phyloP scores from a whole-genome alignment of 768 basidiomycete genomes.

The Mycena polygramma region DNA sequence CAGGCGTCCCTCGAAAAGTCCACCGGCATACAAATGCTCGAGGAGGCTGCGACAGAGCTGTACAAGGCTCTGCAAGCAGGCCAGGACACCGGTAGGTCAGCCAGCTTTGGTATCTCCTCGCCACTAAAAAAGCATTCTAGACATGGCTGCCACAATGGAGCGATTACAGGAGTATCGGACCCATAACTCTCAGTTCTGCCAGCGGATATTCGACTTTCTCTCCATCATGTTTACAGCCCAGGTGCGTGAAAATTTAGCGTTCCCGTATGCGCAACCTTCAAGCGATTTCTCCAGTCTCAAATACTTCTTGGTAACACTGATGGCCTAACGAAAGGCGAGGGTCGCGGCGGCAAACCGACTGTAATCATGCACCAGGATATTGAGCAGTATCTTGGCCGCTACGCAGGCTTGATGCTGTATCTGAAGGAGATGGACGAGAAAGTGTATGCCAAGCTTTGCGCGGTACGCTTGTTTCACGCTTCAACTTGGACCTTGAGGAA shows the following conservation, averaged over 20 bases:
- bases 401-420: conserved; percentile 91
- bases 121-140: conserved; percentile 51
- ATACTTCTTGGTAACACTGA: conserved; percentile 73
- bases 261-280: conserved; percentile 6
- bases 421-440: conserved; percentile 96
- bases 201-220: conserved; percentile 89
- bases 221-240: conserved; percentile 93
- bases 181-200: conserved; percentile 93
- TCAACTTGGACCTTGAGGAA: not conserved
- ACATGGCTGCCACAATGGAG: conserved; percentile 98
- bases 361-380: conserved; percentile 77
- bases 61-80: conserved; percentile 96
- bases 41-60: conserved; percentile 87
- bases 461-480: conserved; percentile 64
- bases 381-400: conserved; percentile 88
- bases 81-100: conserved; percentile 80
- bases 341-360: conserved; percentile 59
- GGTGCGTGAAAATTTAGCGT: conserved; percentile 56
- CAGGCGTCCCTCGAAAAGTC: conserved; percentile 92
- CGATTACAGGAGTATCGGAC: conserved; percentile 91
- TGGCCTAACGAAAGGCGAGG: conserved; percentile 63
- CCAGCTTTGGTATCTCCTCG: conserved; percentile 16
- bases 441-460: conserved; percentile 90
- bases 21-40: conserved; percentile 80
- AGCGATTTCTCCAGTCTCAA: conserved; percentile 64